Evolutionary conservation across 495 filamentous ascomycete genomes (phyloP), one percentile per base, ranked within the genome.

Genomic region (Entonaema liquescens): DNA sequence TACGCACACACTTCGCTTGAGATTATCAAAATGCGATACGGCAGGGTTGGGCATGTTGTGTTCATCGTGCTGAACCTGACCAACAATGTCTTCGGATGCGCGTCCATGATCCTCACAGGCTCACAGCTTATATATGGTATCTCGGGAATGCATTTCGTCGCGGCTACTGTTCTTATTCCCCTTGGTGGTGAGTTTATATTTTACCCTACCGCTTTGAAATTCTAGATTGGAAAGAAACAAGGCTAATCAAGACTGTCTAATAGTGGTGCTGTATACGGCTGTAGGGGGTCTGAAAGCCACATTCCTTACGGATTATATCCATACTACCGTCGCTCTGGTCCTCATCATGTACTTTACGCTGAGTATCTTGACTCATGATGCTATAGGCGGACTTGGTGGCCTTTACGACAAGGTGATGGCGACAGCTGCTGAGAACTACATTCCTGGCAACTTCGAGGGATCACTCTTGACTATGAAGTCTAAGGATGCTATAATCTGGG

Each of bases 351-450:
- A 92, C 69, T 96, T 94, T 73, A 90, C 92, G 0, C 91, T 95
- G 75, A 90, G 87, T 1, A 88, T 92, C 0, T 93, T 92, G 70
- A 88, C 91, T 0, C 92, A 90, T 8, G 90, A 88, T 63, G 83
- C 81, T 5, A 79, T 86, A 15, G 83, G 94, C 7, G 92, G 93
- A n/a, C 90, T 89, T 67, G 87, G 85, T 42, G 84, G 86, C 36
- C 92, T 93, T 78, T 93, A 92, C 81, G 92, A 94, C 81, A 93
- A 94, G 72, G 91, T 92, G 31, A 92, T 93, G 68, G 91, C 91
- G n/a, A 91, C 92, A 1, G 87, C 86, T 53, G 89, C 90, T 3
- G 89, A 92, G 6, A 89, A 92, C 31, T 81, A 79, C 60, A 79
- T 86, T 19, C 56, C 74, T 0, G 83, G 83, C 2, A 86, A 86